Conservation (phyloP, 2,329 filamentous ascomycete species). For the Botrytis elliptica region DNA sequence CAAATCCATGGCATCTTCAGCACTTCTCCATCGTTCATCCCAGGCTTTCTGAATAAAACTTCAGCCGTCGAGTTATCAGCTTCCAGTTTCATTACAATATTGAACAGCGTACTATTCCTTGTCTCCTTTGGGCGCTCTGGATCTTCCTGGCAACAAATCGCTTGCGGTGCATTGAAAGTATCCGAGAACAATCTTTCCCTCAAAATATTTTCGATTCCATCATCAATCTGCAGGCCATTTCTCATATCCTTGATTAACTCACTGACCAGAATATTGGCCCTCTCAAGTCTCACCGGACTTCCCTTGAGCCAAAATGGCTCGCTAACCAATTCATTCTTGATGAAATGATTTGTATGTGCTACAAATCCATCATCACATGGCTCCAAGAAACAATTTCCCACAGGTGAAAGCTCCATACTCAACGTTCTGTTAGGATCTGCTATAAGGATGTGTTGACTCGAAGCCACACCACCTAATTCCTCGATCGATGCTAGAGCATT, state of each 20-base stretch:
- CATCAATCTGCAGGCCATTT: not conserved
- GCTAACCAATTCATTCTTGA: constrained; percentile 37
- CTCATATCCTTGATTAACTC: constrained; percentile 21
- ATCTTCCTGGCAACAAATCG: constrained; percentile 41
- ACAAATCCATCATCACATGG: constrained; percentile 26
- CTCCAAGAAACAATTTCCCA: constrained; percentile 34
- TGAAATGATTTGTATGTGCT: constrained; percentile 39
- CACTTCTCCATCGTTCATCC: not conserved
- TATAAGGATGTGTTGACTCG: constrained; percentile 53
- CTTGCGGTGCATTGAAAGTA: constrained; percentile 39
- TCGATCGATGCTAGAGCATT: constrained; percentile 47
- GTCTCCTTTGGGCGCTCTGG: constrained; percentile 33
- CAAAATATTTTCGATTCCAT: constrained; percentile 24
- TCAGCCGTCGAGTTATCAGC: not conserved
- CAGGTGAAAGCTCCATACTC: constrained; percentile 49
- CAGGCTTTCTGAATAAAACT: constrained; percentile 7
- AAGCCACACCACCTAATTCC: constrained; percentile 53
- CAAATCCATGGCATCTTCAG: constrained; percentile 7
- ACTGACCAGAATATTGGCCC: constrained; percentile 29
- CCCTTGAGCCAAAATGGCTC: constrained; percentile 40
- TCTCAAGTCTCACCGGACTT: constrained; percentile 39
- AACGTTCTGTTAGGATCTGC: constrained; percentile 42
- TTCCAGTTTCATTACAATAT: constrained; percentile 27
- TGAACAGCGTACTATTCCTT: constrained; percentile 41
- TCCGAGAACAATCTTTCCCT: constrained; percentile 42